A percentile compares a stretch with the other conserved stretches of the same genome.
These are phyloP conservation scores for Auriculariales sp. DNA, from an alignment of 768 basidiomycete species.

Conservation along the genomic window DNA sequence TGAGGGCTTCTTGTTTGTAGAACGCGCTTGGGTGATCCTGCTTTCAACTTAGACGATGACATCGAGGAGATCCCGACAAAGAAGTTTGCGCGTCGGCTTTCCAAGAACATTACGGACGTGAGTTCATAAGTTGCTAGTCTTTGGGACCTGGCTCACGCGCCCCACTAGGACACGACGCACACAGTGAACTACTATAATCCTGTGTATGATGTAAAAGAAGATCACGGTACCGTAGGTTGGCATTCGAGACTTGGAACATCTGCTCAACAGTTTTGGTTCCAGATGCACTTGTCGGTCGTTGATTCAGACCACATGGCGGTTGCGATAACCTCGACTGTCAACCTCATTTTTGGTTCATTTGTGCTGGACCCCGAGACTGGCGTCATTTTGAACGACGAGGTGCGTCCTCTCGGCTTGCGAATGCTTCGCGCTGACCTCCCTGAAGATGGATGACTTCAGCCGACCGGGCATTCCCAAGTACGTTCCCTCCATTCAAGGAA, in stretches of 20 bases:
- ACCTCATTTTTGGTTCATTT: conserved; percentile 76
- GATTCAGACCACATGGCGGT: conserved; percentile 83
- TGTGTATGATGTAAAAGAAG: conserved; percentile 55
- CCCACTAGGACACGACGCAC: conserved; percentile 71
- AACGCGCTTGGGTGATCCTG: conserved; percentile 71
- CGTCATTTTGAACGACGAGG: conserved; percentile 81
- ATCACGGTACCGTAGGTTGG: conserved; percentile 72
- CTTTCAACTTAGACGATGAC: conserved; percentile 39
- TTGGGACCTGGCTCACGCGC: no score
- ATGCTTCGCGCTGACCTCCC: background rate
- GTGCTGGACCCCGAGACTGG: conserved; percentile 82
- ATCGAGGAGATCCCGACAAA: conserved; percentile 58
- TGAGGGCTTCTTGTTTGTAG: conserved; percentile 26
- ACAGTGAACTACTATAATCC: conserved; percentile 72
- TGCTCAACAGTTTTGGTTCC: conserved; percentile 6
- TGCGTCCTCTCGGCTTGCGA: conserved; percentile 11
- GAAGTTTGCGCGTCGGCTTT: conserved; percentile 44
- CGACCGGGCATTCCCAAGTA: conserved; percentile 64
- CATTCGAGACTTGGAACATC: background rate
- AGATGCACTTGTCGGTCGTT: conserved; percentile 77
- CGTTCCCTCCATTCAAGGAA: background rate
- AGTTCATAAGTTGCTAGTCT: conserved; percentile 13
- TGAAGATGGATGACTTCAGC: conserved; percentile 84
- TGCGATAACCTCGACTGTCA: conserved; percentile 76
- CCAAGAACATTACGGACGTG: conserved; percentile 72